Evolutionary conservation across 23 red algal genomes (phyloP), one percentile per base, ranked within the genome.

Genomic region (Gracilaria vermiculophylla): DNA sequence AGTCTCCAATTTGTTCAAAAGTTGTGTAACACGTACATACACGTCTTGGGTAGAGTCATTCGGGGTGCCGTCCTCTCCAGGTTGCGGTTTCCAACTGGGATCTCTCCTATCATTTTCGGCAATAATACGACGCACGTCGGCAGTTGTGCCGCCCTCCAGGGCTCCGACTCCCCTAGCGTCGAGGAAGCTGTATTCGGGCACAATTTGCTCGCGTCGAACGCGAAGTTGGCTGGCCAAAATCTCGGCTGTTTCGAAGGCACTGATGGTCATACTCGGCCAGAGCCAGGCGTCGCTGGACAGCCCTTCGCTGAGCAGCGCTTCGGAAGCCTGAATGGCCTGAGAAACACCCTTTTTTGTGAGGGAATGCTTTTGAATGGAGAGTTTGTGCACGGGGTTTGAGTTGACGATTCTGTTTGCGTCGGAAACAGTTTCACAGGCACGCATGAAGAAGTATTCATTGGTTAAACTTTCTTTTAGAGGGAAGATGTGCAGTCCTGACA

Each of bases 31-130:
- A 15, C 95, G 62, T 20, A 97, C 86, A 91, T 86, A 94, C 16
- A 97, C 95, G 64, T 97, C 95, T 25, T 90, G 53, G 12, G 89
- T 23, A 48, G 83, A 90, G 65, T 97, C 95, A 73, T 93, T 93
- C 1, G 95, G 95, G 31, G 95, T 97, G 37, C 95, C 95, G 74
- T 97, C 95, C 24, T 97, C 95, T 62, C 90, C 95, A 12, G 91
- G 56, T 60, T 55, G 53, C 16, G 86, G 84, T 51, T 90, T 77
- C 74, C 54, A 66, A 14, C 10, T 53, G 1, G 70, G 73, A 33
- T 85, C 79, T 17, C 28, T 72, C 20, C 35, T 69, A 15, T 97
- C 95, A 20, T 77, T 64, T 15, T 62, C 85, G 2, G 48, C 50
- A 11, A 97, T 5, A 19, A 56, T 32, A 20, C 69, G 25, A 49